Evolutionary conservation across 2,329 filamentous ascomycete genomes (phyloP).

Genomic region (Cordyceps fumosorosea): DNA sequence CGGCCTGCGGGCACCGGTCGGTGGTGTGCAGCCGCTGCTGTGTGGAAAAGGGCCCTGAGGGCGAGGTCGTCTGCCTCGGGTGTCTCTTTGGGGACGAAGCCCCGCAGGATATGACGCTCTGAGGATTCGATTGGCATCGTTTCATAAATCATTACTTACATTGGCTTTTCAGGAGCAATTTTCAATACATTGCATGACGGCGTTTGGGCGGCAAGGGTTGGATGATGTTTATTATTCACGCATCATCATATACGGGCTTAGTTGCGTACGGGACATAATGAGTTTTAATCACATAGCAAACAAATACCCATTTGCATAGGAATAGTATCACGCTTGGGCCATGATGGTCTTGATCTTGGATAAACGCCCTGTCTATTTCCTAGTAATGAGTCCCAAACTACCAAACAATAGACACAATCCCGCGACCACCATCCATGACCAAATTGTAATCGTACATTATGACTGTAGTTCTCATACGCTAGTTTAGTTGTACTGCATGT

Average conservation of each 20-base stretch:
- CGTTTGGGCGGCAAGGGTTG: neutral
- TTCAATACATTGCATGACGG: neutral
- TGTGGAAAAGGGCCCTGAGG: constrained; percentile 56
- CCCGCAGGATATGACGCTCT: constrained; percentile 17
- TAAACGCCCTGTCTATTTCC: constrained; percentile 8
- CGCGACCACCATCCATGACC: constrained; percentile 16
- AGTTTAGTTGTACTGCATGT: constrained; percentile 95
- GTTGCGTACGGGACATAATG: neutral
- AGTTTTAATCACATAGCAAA: neutral
- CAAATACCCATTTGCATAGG: neutral
- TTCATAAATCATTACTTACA: neutral
- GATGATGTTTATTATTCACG: neutral
- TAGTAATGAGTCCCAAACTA: neutral
- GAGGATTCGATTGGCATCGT: neutral
- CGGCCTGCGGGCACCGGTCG: constrained; percentile 38
- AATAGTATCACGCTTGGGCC: neutral
- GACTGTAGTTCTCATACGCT: constrained; percentile 20
- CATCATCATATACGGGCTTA: neutral
- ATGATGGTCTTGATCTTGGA: neutral
- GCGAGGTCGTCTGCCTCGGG: constrained; percentile 60
- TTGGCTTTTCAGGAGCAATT: neutral
- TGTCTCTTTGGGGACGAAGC: constrained; percentile 44
- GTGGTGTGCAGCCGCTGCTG: constrained; percentile 63
- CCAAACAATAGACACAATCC: constrained; percentile 12
- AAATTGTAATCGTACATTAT: constrained; percentile 28